These are phyloP conservation scores for Thuja plicata DNA, from an alignment of 83 land plant species.

Conservation along the genomic window DNA sequence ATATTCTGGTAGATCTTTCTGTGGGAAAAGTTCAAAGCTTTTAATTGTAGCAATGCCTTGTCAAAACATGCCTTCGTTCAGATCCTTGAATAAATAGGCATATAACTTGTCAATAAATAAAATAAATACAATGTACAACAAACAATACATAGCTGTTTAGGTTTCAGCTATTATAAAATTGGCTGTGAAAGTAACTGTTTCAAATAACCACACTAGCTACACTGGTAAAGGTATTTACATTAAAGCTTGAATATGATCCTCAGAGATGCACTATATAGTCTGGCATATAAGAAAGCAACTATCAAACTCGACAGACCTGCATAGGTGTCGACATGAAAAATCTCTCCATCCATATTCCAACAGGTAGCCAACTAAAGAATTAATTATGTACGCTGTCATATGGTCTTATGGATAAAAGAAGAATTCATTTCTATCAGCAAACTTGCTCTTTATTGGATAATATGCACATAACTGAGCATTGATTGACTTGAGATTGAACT, in stretches of 20 bases:
- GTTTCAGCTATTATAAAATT: neutral
- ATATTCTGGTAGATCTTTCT: neutral
- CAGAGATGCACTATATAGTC: neutral
- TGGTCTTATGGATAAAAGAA: neutral
- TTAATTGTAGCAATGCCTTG: neutral
- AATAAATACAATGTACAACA: neutral
- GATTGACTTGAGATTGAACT: neutral
- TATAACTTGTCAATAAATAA: neutral
- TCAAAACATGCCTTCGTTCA: neutral
- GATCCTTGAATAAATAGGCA: neutral
- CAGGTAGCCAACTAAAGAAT: neutral
- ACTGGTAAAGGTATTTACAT: slow-evolving; percentile 7
- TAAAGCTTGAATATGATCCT: neutral
- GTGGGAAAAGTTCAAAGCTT: neutral
- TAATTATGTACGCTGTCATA: neutral
- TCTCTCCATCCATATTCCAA: neutral
- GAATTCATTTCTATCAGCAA: neutral
- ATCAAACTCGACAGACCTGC: neutral
- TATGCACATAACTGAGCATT: neutral
- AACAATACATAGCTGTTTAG: neutral
- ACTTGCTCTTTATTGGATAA: neutral
- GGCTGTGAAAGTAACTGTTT: neutral
- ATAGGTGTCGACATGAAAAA: neutral
- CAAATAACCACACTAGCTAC: neutral
- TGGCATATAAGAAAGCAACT: neutral